Conservation (phyloP, 2,329 filamentous ascomycete species). For the Cordyceps militaris region DNA sequence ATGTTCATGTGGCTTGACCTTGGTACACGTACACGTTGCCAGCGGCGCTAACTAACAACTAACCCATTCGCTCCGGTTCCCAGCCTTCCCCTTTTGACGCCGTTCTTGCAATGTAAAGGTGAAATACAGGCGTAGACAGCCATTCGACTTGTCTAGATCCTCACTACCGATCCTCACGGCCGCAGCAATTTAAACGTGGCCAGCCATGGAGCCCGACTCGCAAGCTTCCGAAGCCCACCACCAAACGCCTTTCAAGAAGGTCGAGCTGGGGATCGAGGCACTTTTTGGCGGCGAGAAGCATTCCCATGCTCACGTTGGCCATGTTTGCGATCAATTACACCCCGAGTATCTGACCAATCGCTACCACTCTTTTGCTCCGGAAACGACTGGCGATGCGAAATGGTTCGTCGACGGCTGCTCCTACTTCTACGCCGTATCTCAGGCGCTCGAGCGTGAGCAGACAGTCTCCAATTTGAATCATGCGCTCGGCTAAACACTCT, state of each 20-base stretch:
- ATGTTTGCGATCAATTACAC: slow-evolving; percentile 35
- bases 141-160: neutral
- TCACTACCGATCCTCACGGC: neutral
- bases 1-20: neutral
- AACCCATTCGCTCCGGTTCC: neutral
- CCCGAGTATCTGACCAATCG: slow-evolving; percentile 42
- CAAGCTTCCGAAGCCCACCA: neutral
- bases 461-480: neutral
- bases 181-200: neutral
- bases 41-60: neutral
- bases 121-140: neutral
- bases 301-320: slow-evolving; percentile 37
- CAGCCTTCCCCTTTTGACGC: neutral
- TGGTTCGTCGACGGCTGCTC: slow-evolving; percentile 83
- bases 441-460: slow-evolving; percentile 59
- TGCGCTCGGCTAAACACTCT: neutral
- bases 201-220: slow-evolving; percentile 7
- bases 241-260: slow-evolving; percentile 26
- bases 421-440: slow-evolving; percentile 79
- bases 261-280: slow-evolving; percentile 36
- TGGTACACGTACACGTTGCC: neutral
- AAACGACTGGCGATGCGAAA: slow-evolving; percentile 67
- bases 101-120: neutral
- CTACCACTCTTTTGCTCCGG: slow-evolving; percentile 64
- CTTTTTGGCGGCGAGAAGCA: slow-evolving; percentile 34